Percentiles rank a stretch among this genome's conserved stretches.
Evolutionary conservation across 257 asterid genomes (phyloP).

Genomic region (Handroanthus guayacan): DNA sequence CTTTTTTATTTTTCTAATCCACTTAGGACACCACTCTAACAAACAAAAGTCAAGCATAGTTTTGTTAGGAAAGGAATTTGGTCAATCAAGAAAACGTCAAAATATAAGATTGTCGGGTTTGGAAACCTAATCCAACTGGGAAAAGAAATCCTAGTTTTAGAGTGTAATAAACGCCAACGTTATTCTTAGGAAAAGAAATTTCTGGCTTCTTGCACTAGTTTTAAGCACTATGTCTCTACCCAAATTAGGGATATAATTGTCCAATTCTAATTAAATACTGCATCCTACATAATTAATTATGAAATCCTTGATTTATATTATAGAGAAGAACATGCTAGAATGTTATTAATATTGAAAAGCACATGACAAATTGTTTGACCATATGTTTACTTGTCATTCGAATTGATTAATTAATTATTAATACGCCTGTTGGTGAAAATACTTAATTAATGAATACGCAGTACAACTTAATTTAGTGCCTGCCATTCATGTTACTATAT

Average conservation of each 20-base stretch:
- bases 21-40: no score
- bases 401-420: not conserved
- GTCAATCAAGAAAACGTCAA: slow-evolving; percentile 20
- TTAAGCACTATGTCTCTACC: not conserved
- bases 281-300: not conserved
- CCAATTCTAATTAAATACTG: not conserved
- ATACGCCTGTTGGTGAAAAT: not conserved
- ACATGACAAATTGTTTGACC: not conserved
- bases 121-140: not conserved
- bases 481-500: no score
- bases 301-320: not conserved
- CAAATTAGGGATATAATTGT: not conserved
- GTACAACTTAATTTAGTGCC: no score
- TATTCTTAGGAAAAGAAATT: not conserved
- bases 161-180: not conserved
- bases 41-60: no score
- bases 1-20: no score
- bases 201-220: slow-evolving; percentile 21
- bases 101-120: not conserved
- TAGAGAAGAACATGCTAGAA: not conserved
- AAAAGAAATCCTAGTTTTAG: not conserved
- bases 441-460: no score
- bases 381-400: slow-evolving; percentile 11
- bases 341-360: not conserved
- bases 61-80: not conserved